A percentile compares a stretch with the other conserved stretches of the same genome.
Conservation (phyloP, 2,329 filamentous ascomycete genomes). For the Epichloe elymi region DNA sequence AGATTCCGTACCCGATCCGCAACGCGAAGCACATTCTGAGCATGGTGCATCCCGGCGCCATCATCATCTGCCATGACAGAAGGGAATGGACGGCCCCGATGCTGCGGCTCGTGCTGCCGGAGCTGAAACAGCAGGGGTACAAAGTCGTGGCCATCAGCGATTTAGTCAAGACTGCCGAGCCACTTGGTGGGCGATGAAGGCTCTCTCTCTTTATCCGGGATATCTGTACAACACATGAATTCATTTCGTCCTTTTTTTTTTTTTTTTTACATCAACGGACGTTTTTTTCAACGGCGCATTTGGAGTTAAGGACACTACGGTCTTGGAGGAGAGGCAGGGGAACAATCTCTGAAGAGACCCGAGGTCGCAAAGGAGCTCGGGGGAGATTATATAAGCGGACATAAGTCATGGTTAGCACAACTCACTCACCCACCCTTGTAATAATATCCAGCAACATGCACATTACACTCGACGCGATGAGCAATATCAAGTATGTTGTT, state of each 20-base stretch:
- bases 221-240: neutral
- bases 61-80: slow-evolving; percentile 79
- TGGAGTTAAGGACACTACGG: too few relatives aligned
- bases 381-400: too few relatives aligned
- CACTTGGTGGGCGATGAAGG: slow-evolving; percentile 13
- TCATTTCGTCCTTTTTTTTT: neutral
- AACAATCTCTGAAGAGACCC: too few relatives aligned
- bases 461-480: too few relatives aligned
- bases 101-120: slow-evolving; percentile 58
- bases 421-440: too few relatives aligned
- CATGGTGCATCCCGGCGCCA: slow-evolving; percentile 62
- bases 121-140: slow-evolving; percentile 57
- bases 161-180: slow-evolving; percentile 35
- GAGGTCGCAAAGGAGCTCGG: too few relatives aligned
- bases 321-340: too few relatives aligned
- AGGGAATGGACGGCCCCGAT: slow-evolving; percentile 74
- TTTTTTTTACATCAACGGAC: neutral
- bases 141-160: slow-evolving; percentile 57
- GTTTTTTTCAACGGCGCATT: neutral
- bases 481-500: too few relatives aligned
- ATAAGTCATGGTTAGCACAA: too few relatives aligned
- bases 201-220: neutral
- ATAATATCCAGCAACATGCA: neutral
- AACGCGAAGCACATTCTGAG: slow-evolving; percentile 73
- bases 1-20: slow-evolving; percentile 53